A percentile compares a stretch with the other conserved stretches of the same genome.
Evolutionary conservation across 2,329 filamentous ascomycete species (phyloP).

Genomic region (Penicillium sp.): DNA sequence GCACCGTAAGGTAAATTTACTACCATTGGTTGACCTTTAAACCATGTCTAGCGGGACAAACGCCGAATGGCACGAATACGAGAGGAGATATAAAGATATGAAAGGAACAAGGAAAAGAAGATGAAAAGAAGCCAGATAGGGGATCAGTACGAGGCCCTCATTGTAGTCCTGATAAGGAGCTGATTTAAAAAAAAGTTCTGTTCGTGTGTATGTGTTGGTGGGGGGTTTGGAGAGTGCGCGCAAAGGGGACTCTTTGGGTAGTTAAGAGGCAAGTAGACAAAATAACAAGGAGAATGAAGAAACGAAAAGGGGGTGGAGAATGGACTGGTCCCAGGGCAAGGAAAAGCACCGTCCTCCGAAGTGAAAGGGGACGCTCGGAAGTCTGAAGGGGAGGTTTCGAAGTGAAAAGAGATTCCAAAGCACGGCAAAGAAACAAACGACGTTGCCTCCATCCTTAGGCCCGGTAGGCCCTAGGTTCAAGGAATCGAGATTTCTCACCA

Average conservation of each 20-base stretch:
- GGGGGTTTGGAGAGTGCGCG: constrained; percentile 30
- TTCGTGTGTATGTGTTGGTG: constrained; percentile 29
- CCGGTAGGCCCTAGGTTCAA: constrained; percentile 13
- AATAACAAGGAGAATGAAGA: constrained; percentile 34
- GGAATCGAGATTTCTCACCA: constrained; percentile 8
- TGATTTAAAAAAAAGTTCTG: constrained; percentile 31
- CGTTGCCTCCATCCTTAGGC: constrained; percentile 11
- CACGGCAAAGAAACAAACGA: constrained; percentile 5
- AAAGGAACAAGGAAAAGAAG: constrained; percentile 12
- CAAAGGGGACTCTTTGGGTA: constrained; percentile 32
- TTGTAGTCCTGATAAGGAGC: constrained; percentile 33
- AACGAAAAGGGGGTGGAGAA: constrained; percentile 21
- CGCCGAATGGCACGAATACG: constrained; percentile 27
- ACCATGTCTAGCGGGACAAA: constrained; percentile 28
- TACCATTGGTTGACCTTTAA: constrained; percentile 20
- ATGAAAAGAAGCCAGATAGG: constrained; percentile 24
- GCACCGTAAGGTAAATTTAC: constrained; percentile 7
- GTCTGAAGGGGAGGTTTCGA: constrained; percentile 7
- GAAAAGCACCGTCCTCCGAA: constrained; percentile 11
- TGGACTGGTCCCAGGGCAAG: constrained; percentile 15
- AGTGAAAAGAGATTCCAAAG: neutral
- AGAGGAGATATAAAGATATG: constrained; percentile 6
- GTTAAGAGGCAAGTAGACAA: constrained; percentile 32
- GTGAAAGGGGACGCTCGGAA: constrained; percentile 13
- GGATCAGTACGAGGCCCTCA: constrained; percentile 27